Percentiles rank a stretch among this genome's conserved stretches.
phyloP scores from a whole-genome alignment of 805 yeast species.

The Pichia pseudocactophila region DNA sequence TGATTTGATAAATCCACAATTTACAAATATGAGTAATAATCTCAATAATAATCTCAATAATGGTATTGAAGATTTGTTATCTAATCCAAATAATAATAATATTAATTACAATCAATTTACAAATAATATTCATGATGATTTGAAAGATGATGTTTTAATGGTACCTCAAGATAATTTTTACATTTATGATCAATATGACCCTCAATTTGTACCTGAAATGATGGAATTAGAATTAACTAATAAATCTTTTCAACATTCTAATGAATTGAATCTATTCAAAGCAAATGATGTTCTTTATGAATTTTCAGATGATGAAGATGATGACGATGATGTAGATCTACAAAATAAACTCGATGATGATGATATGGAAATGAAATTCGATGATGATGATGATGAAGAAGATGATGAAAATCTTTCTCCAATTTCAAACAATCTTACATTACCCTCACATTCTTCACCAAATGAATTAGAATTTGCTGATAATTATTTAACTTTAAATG shows the following conservation, averaged over 20 bases:
- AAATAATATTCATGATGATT: not conserved
- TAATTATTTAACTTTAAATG: conserved; percentile 14
- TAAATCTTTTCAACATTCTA: conserved; percentile 25
- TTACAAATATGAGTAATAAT: conserved; percentile 1
- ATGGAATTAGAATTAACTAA: conserved; percentile 20
- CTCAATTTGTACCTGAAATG: conserved; percentile 21
- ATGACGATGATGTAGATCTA: conserved; percentile 21
- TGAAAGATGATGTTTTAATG: conserved; percentile 21
- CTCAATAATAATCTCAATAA: not conserved
- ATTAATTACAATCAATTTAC: conserved; percentile 1
- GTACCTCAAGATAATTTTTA: conserved; percentile 26
- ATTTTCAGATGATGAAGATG: conserved; percentile 27
- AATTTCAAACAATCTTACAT: not conserved
- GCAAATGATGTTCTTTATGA: conserved; percentile 25
- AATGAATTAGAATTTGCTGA: conserved; percentile 15
- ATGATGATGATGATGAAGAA: conserved; percentile 10
- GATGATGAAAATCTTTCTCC: not conserved
- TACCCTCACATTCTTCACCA: not conserved
- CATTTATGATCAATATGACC: conserved; percentile 19
- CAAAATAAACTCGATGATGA: conserved; percentile 20
- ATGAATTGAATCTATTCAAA: conserved; percentile 27
- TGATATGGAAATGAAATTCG: conserved; percentile 23
- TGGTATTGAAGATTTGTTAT: not conserved
- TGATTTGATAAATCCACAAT: not conserved
- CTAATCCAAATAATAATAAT: not conserved